These are phyloP conservation scores for Dendryphion nanum DNA, from an alignment of 2,329 filamentous ascomycete species.

Conservation along the genomic window DNA sequence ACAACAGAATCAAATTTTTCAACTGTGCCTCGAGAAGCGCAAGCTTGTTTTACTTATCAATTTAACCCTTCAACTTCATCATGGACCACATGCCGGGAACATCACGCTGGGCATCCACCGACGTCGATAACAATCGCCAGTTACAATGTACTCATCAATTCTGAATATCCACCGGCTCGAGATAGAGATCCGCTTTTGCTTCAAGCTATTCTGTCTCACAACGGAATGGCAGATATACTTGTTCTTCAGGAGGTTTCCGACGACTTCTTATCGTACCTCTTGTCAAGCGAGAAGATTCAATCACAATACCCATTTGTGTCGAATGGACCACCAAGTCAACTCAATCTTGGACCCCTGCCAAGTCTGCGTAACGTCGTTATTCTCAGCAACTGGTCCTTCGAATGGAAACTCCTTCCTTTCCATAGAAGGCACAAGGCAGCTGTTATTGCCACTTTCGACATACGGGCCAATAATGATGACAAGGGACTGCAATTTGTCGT, in stretches of 20 bases:
- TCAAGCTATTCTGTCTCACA: slow-evolving; percentile 31
- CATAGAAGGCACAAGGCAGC: slow-evolving; percentile 58
- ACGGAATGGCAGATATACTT: slow-evolving; percentile 38
- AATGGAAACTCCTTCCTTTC: slow-evolving; percentile 57
- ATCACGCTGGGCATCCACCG: background rate
- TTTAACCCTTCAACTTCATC: slow-evolving; percentile 19
- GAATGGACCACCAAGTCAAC: slow-evolving; percentile 55
- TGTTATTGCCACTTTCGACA: slow-evolving; percentile 47
- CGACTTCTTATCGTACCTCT: slow-evolving; percentile 58
- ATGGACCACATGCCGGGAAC: slow-evolving; percentile 23
- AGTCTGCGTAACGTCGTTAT: slow-evolving; percentile 62
- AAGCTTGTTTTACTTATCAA: slow-evolving; percentile 29
- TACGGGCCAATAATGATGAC: slow-evolving; percentile 26
- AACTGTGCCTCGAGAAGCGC: slow-evolving; percentile 11
- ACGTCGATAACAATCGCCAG: slow-evolving; percentile 36
- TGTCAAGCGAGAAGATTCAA: slow-evolving; percentile 48
- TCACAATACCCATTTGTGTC: slow-evolving; percentile 56
- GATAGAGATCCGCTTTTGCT: slow-evolving; percentile 40
- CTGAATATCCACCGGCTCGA: slow-evolving; percentile 33
- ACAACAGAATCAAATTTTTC: background rate
- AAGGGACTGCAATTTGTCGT: slow-evolving; percentile 45
- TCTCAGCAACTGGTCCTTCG: slow-evolving; percentile 56
- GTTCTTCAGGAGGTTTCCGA: slow-evolving; percentile 65
- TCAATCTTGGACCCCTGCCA: slow-evolving; percentile 55
- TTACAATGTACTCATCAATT: slow-evolving; percentile 47